Base-by-base conservation (phyloP, 768 basidiomycete genomes). In the Wakefieldia striispora region DNA sequence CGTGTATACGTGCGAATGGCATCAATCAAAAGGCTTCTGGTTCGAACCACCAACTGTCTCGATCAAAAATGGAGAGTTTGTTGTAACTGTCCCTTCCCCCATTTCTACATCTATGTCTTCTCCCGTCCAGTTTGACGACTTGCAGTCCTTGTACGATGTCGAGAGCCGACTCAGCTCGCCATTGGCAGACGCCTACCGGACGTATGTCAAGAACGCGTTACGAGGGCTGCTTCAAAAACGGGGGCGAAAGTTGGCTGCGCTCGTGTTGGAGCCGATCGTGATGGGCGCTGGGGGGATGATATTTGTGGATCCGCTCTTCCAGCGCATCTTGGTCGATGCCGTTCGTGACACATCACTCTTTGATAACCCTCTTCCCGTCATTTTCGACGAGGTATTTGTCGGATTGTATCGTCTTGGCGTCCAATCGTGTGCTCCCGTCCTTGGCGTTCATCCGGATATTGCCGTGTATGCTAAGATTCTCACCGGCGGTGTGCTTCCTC, bases 261-360 rank as follows among this genome's bases (percentile, higher is more conserved):
- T 97, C 16, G 83, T 98, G 6, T 71, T 98, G 24, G 95, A 98
- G 64, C 95, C 95, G 0, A 76, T 95, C 20, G 80, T 94, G 21
- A 88, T 98, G 80, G 95, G 95, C 13, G 94, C 95, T 0, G 95
- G 91, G 1, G 95, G 95, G 0, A 97, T 97, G 95, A 75, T 93
- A 26, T 97, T 97, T 61, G 91, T 97, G 21, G 95, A 98, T 64
- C 95, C 95, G 9, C 82, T 98, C 37, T 97, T 95, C 77, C 95
- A 98, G 65, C 80, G 91, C 23, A 74, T 93, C 26, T 67, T 98
- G 55, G 72, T 97, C 35, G 92, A 97, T 58, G 78, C 82, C 3
- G 88, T 91, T 6, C 84, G 95, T 50, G 68, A 75, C 21, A 60
- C 62, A 27, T 65, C 65, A 12, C 57, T 72, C 12, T 66, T 70